phyloP scores from a whole-genome alignment of 2,329 filamentous ascomycete genomes.

The Geosmithia putterillii region DNA sequence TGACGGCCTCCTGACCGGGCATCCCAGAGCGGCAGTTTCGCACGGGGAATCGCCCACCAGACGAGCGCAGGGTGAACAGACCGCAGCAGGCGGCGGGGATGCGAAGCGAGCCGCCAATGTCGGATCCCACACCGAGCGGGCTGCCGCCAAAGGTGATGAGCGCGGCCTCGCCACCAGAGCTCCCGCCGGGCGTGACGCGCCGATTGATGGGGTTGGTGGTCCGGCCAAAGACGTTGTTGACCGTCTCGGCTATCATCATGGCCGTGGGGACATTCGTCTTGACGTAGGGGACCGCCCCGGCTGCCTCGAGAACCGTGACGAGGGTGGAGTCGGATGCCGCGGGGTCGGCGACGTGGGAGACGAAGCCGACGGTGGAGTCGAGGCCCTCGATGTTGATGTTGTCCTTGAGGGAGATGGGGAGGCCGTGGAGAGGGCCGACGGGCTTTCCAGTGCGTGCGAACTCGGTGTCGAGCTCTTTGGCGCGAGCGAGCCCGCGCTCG shows the following conservation, averaged over 20 bases:
- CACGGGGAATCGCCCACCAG: neutral
- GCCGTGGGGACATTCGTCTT: slow-evolving; percentile 59
- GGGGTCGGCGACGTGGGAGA: slow-evolving; percentile 40
- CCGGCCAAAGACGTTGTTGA: slow-evolving; percentile 51
- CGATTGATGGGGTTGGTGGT: slow-evolving; percentile 52
- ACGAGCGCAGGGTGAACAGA: slow-evolving; percentile 25
- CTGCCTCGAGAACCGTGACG: slow-evolving; percentile 40
- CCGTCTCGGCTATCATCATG: slow-evolving; percentile 20
- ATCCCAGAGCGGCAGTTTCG: slow-evolving; percentile 1
- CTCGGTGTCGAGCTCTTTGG: slow-evolving; percentile 14
- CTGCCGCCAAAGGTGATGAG: slow-evolving; percentile 26
- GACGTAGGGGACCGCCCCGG: slow-evolving; percentile 52
- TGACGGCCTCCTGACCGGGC: slow-evolving; percentile 3
- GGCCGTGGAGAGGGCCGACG: slow-evolving; percentile 48
- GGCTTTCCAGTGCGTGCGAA: neutral
- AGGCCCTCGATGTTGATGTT: slow-evolving; percentile 42
- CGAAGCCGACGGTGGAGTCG: slow-evolving; percentile 44
- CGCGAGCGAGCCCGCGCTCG: slow-evolving; percentile 34
- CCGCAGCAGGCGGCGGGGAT: slow-evolving; percentile 29
- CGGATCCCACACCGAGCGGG: slow-evolving; percentile 25
- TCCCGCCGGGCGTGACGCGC: slow-evolving; percentile 48
- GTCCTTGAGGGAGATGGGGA: slow-evolving; percentile 37
- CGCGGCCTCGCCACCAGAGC: slow-evolving; percentile 43
- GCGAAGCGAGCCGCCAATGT: slow-evolving; percentile 33
- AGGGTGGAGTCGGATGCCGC: slow-evolving; percentile 37